A percentile compares a stretch with the other conserved stretches of the same genome.
Evolutionary conservation across 2,329 filamentous ascomycete species (phyloP).

Genomic region (Chrysoporthe puriensis): DNA sequence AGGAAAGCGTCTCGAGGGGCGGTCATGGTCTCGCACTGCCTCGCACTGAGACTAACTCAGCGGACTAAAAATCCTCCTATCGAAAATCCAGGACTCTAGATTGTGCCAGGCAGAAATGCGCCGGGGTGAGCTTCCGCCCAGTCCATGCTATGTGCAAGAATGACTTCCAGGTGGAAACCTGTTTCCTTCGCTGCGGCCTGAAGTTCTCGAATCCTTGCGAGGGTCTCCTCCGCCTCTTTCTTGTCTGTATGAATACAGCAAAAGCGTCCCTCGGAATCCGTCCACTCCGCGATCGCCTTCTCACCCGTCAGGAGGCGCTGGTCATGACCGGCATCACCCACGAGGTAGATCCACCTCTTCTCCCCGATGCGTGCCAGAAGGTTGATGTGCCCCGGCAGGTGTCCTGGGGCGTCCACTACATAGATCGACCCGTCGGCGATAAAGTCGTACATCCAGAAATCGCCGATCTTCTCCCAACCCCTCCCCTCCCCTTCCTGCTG

Average conservation of each 20-base stretch:
- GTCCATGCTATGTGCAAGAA: slow-evolving; percentile 53
- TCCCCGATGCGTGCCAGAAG: slow-evolving; percentile 46
- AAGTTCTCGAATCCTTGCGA: slow-evolving; percentile 45
- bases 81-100: not conserved
- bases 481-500: not conserved
- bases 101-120: slow-evolving; percentile 20
- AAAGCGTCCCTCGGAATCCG: slow-evolving; percentile 46
- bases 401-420: slow-evolving; percentile 54
- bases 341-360: slow-evolving; percentile 51
- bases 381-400: slow-evolving; percentile 56
- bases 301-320: slow-evolving; percentile 53
- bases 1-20: too few species aligned
- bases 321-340: slow-evolving; percentile 59
- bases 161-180: slow-evolving; percentile 47
- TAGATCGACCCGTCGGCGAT: slow-evolving; percentile 51
- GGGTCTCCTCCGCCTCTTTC: slow-evolving; percentile 45
- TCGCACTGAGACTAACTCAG: not conserved
- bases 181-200: slow-evolving; percentile 34
- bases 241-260: slow-evolving; percentile 57
- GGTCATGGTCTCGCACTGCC: not conserved
- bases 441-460: slow-evolving; percentile 51
- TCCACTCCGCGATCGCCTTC: slow-evolving; percentile 54
- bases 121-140: slow-evolving; percentile 44
- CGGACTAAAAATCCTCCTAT: not conserved
- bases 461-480: slow-evolving; percentile 44